A percentile compares a stretch with the other conserved stretches of the same genome.
phyloP scores from a whole-genome alignment of 2,329 filamentous ascomycete species.

The Sporothrix globosa region DNA sequence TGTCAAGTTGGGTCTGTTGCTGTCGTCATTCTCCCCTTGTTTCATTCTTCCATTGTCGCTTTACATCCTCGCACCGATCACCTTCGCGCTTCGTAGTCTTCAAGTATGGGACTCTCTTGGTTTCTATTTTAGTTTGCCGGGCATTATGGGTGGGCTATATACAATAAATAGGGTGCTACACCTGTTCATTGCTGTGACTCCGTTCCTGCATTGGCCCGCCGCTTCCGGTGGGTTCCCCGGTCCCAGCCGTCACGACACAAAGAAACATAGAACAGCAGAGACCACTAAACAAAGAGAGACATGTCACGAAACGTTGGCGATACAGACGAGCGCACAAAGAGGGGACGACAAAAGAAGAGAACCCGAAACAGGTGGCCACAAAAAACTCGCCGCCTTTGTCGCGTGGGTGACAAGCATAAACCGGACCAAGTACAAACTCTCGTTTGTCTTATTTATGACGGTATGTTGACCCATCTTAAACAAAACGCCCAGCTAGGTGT shows the following conservation, averaged over 20 bases:
- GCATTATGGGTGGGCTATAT: background rate
- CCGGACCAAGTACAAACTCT: background rate
- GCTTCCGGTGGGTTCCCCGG: conserved; percentile 20
- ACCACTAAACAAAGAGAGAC: background rate
- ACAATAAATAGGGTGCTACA: no score
- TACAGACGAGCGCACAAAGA: background rate
- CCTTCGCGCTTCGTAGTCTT: background rate
- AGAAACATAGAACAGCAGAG: conserved; percentile 1
- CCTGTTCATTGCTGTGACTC: background rate
- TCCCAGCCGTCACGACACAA: conserved; percentile 24
- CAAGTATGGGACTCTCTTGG: background rate
- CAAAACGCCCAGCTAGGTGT: background rate
- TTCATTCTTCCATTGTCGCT: background rate
- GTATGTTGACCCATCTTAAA: background rate
- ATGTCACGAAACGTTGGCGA: background rate
- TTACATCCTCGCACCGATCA: background rate
- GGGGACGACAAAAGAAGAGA: background rate
- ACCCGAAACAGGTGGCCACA: background rate
- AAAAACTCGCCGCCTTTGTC: background rate
- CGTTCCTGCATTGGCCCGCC: conserved; percentile 27
- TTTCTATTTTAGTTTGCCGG: background rate
- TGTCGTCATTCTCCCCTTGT: background rate
- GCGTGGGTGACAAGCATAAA: conserved; percentile 25
- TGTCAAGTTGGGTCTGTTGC: background rate
- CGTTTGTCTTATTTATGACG: conserved; percentile 18